A percentile compares a stretch with the other conserved stretches of the same genome.
Conservation (phyloP, 768 basidiomycete species). For the Phylloporus sp. region DNA sequence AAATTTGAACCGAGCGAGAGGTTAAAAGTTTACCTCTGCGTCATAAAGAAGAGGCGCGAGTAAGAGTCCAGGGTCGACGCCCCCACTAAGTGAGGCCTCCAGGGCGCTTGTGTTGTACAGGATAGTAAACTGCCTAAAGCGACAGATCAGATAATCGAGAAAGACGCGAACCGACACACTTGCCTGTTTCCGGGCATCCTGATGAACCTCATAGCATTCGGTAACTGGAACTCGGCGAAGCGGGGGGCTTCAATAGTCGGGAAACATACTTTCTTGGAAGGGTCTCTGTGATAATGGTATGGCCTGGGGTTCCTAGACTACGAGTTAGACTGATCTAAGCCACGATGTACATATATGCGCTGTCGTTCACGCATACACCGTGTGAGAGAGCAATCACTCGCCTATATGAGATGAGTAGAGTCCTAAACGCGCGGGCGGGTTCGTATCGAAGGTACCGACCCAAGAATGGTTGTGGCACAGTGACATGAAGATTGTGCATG, state of each 20-base stretch:
- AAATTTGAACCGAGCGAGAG: slow-evolving; percentile 5
- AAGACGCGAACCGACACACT: slow-evolving; percentile 2
- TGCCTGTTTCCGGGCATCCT: slow-evolving; percentile 53
- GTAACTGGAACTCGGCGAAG: slow-evolving; percentile 45
- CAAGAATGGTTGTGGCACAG: slow-evolving; percentile 58
- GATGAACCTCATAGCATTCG: slow-evolving; percentile 59
- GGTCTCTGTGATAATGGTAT: slow-evolving; percentile 17
- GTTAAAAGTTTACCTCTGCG: slow-evolving; percentile 43
- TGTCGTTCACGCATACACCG: slow-evolving; percentile 12
- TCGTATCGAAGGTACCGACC: slow-evolving; percentile 76
- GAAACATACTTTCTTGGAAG: slow-evolving; percentile 11
- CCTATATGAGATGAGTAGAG: slow-evolving; percentile 75
- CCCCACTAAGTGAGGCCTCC: slow-evolving; percentile 7
- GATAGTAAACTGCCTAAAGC: slow-evolving; percentile 37
- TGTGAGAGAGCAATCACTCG: slow-evolving; percentile 22
- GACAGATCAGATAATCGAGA: not conserved
- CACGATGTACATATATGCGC: slow-evolving; percentile 20
- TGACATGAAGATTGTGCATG: slow-evolving; percentile 56
- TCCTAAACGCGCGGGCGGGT: slow-evolving; percentile 69
- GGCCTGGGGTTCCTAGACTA: slow-evolving; percentile 18
- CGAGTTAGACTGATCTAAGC: slow-evolving; percentile 7
- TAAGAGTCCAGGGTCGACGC: slow-evolving; percentile 34
- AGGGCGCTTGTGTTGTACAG: slow-evolving; percentile 57
- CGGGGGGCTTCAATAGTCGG: slow-evolving; percentile 20
- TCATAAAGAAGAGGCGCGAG: slow-evolving; percentile 59